Conservation (phyloP, 441 rosid species). For the Aquilaria agallochum region DNA sequence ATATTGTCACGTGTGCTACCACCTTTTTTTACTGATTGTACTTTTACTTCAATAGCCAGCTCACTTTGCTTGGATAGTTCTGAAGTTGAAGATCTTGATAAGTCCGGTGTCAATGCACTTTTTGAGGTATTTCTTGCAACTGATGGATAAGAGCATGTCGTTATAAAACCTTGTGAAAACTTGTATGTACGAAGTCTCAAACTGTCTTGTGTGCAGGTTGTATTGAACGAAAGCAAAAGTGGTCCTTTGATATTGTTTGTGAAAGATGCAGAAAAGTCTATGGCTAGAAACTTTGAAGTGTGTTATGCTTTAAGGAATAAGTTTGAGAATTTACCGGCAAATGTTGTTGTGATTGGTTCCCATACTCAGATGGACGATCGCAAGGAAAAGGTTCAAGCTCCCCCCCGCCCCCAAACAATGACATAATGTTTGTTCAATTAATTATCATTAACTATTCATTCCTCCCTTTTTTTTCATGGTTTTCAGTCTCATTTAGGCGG, state of each 20-base stretch:
- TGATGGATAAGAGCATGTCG: neutral
- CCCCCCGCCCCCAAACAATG: too few species aligned
- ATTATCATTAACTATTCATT: too few species aligned
- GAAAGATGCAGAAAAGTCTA: conserved; percentile 91
- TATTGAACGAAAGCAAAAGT: conserved; percentile 60
- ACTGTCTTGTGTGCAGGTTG: conserved; percentile 50
- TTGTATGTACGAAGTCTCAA: conserved; percentile 15
- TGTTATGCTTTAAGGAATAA: conserved; percentile 61
- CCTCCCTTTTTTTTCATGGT: conserved; percentile 10
- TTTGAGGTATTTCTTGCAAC: conserved; percentile 61
- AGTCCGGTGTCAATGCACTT: conserved; percentile 77
- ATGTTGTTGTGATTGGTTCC: conserved; percentile 80
- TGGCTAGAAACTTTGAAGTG: conserved; percentile 77
- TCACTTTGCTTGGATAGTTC: conserved; percentile 81
- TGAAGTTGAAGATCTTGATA: conserved; percentile 79
- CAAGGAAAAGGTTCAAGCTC: conserved; percentile 70
- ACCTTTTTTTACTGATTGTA: conserved; percentile 1
- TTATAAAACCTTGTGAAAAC: neutral
- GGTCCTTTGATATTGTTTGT: conserved; percentile 75
- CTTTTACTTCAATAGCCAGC: conserved; percentile 44
- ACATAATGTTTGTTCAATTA: too few species aligned
- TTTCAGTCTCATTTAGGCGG: conserved; percentile 93
- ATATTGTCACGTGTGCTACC: neutral
- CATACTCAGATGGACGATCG: conserved; percentile 89
- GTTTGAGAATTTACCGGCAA: conserved; percentile 76